Base-by-base conservation (phyloP, 139 green algal species). In the Trebouxia sp. region DNA sequence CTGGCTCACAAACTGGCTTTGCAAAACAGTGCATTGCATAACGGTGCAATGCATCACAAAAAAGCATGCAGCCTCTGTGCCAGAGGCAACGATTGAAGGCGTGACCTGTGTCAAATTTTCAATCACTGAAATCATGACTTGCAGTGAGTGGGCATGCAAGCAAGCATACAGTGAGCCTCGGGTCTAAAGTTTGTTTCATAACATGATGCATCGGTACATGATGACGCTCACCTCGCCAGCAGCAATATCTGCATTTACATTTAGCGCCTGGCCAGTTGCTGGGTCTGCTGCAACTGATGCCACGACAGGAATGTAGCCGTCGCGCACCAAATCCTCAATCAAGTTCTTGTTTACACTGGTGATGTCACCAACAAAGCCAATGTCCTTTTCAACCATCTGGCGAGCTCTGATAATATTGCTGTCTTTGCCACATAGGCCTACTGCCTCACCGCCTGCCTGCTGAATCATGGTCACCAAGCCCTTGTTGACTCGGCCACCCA, bases 201-300 rank as follows among this genome's bases (percentile, higher is more conserved):
- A n/a, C n/a, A n/a, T n/a, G n/a, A n/a, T n/a, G n/a, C n/a, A n/a
- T n/a, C 66, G 15, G 30, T 20, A 15, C 50, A 58, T 20, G 20
- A 58, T n/a, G 50, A 58, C n/a, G n/a, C 84, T 83, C 74, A 98
- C 94, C 91, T 99, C 97, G 39, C 97, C 97, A 0, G 97, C 97
- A 24, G 94, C 97, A 20, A 94, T 99, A 88, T 99, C 97, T 6
- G 97, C 97, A 75, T 99, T 99, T 76, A 99, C 92, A 86, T 99
- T 99, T 26, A 99, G 91, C n/a, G 96, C 94, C 84, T 98, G 92
- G 14, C 92, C 92, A 10, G 65, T 85, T 35, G 28, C 5, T 42
- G 87, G 79, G 81, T 98, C 92, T 9, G 91, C 92, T 0, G 96
- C 96, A 32, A 99, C 96, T 4, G 95, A 97, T 24, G 96, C 96